phyloP scores from a whole-genome alignment of 139 green algal genomes.

The Micromonas commoda region DNA sequence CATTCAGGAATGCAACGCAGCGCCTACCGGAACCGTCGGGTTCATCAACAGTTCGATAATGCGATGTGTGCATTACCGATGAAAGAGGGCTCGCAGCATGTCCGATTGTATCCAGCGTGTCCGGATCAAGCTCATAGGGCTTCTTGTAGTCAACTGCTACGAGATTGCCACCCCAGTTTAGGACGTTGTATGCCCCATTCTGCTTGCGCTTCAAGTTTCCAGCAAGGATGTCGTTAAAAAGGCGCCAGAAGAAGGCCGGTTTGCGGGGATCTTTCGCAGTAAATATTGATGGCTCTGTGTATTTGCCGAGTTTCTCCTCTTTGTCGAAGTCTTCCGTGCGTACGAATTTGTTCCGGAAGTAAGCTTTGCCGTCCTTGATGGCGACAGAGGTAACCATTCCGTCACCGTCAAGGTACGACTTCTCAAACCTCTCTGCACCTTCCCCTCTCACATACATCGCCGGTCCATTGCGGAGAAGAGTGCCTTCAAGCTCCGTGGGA shows the following conservation, averaged over 20 bases:
- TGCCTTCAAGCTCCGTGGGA: conserved; percentile 34
- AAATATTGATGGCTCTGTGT: conserved; percentile 35
- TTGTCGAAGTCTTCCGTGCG: conserved; percentile 31
- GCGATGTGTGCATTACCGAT: conserved; percentile 29
- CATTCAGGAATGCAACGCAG: conserved; percentile 29
- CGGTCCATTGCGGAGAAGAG: conserved; percentile 39
- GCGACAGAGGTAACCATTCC: conserved; percentile 38
- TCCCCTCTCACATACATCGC: conserved; percentile 35
- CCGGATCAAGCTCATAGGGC: conserved; percentile 31
- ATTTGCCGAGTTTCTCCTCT: conserved; percentile 35
- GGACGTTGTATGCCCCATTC: conserved; percentile 42
- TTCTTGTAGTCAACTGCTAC: conserved; percentile 39
- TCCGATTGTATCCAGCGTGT: conserved; percentile 33
- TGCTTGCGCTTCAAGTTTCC: conserved; percentile 32
- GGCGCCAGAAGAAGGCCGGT: background rate
- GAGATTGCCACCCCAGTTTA: conserved; percentile 37
- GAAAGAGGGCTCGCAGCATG: conserved; percentile 9
- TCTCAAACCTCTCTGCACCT: conserved; percentile 27
- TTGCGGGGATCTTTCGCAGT: conserved; percentile 35
- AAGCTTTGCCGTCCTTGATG: conserved; percentile 41
- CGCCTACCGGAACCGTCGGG: conserved; percentile 37
- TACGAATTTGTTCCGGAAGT: conserved; percentile 45
- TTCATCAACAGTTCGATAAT: conserved; percentile 42
- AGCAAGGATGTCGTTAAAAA: conserved; percentile 36
- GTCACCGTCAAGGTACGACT: conserved; percentile 41